Percentiles rank a stretch among this genome's conserved stretches.
phyloP scores from a whole-genome alignment of 805 yeast species.

The Cyberlindnera veronae region DNA sequence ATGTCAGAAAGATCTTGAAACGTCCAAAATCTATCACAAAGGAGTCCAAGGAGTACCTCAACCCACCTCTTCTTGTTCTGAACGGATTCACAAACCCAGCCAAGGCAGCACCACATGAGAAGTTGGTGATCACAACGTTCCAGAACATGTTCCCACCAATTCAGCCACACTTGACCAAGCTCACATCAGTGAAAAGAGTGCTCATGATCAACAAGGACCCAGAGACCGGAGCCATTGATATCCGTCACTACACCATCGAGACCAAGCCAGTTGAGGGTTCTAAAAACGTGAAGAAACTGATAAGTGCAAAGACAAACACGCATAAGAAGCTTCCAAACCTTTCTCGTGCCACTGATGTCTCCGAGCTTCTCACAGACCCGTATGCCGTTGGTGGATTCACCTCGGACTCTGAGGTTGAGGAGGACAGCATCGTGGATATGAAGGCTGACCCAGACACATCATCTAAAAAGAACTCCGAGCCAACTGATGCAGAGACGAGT shows the following conservation, averaged over 20 bases:
- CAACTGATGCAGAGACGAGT: constrained; percentile 20
- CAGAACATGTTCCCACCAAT: constrained; percentile 96
- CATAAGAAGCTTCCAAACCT: constrained; percentile 26
- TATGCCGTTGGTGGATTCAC: constrained; percentile 78
- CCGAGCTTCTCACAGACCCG: constrained; percentile 81
- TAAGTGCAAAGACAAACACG: constrained; percentile 23
- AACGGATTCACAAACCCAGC: constrained; percentile 79
- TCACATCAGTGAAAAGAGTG: constrained; percentile 76
- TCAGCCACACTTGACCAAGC: constrained; percentile 76
- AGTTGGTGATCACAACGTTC: constrained; percentile 80
- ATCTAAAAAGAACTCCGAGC: constrained; percentile 21
- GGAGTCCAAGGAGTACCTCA: constrained; percentile 54
- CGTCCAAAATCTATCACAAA: constrained; percentile 76
- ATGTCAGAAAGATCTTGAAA: constrained; percentile 63
- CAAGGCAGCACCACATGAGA: constrained; percentile 67
- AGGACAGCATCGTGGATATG: constrained; percentile 76
- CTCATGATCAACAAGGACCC: constrained; percentile 73
- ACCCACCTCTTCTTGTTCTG: constrained; percentile 88
- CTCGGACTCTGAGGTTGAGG: constrained; percentile 92
- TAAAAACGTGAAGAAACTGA: constrained; percentile 25
- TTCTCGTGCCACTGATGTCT: constrained; percentile 65
- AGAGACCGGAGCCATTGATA: constrained; percentile 68
- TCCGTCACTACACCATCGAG: constrained; percentile 87
- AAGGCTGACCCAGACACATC: constrained; percentile 27
- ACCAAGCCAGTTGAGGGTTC: constrained; percentile 74